Evolutionary conservation across 176 grass and related monocot genomes (phyloP).

Genomic region (Thinopyrum elongatum): DNA sequence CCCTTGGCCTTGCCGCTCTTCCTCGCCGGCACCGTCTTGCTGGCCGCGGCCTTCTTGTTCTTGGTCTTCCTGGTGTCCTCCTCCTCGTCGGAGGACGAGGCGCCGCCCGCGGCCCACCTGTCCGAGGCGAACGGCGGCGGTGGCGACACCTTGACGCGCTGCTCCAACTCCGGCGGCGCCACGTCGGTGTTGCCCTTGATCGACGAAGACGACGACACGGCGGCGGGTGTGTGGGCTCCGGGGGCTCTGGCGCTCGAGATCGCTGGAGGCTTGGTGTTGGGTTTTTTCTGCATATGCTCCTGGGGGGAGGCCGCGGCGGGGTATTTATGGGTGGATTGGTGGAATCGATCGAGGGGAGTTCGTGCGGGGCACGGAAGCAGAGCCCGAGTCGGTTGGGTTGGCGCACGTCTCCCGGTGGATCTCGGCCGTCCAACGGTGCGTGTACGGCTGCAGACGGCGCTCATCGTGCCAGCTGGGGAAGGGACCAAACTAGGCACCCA

Average conservation of each 20-base stretch:
- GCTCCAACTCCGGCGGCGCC: not conserved
- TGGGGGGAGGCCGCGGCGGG: not conserved
- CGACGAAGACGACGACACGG: constrained; percentile 14
- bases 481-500: constrained; percentile 17
- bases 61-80: not conserved
- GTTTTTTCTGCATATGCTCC: not conserved
- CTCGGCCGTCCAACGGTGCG: not conserved
- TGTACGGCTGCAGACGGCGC: not conserved
- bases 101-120: constrained; percentile 10
- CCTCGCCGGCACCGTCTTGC: not conserved
- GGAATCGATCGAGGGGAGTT: not conserved
- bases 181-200: not conserved
- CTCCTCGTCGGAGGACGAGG: not conserved
- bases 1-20: not conserved
- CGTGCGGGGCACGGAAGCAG: not conserved
- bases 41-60: not conserved
- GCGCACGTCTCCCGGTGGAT: not conserved
- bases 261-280: constrained; percentile 10
- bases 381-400: not conserved
- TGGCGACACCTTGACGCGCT: not conserved
- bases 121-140: not conserved
- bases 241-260: not conserved
- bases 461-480: not conserved
- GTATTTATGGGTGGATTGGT: constrained; percentile 30
- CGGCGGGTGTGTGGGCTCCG: not conserved